A percentile compares a stretch with the other conserved stretches of the same genome.
These are phyloP conservation scores for Auricularia sp. DNA, from an alignment of 768 basidiomycete genomes.

Conservation along the genomic window DNA sequence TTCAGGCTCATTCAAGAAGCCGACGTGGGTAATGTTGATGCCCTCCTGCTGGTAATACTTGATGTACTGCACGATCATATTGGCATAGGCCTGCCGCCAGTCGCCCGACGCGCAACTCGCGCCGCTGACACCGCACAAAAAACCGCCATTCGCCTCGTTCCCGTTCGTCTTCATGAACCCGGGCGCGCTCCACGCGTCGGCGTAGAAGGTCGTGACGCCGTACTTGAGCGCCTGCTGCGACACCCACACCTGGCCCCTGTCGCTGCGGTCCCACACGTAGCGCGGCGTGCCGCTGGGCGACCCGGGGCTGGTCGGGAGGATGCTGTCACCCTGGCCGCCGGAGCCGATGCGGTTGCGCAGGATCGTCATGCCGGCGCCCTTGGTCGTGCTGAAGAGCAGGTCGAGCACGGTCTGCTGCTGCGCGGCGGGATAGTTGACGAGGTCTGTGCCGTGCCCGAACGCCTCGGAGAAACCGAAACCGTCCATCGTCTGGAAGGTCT, in stretches of 20 bases:
- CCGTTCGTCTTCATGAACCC: constrained; percentile 12
- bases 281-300: constrained; percentile 2
- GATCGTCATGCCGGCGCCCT: constrained; percentile 6
- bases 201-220: constrained; percentile 8
- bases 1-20: constrained; percentile 10
- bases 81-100: constrained; percentile 10
- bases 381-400: constrained; percentile 6
- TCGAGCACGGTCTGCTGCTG: constrained; percentile 6
- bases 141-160: constrained; percentile 4
- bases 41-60: constrained; percentile 7
- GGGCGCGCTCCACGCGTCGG: constrained; percentile 10
- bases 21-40: constrained; percentile 6
- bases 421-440: background rate
- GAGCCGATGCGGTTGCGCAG: constrained; percentile 8
- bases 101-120: constrained; percentile 9
- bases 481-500: constrained; percentile 5
- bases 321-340: background rate
- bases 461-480: constrained; percentile 7
- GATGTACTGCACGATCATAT: constrained; percentile 10
- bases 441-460: constrained; percentile 6
- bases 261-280: constrained; percentile 6
- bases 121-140: constrained; percentile 8
- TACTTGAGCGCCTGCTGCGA: constrained; percentile 4
- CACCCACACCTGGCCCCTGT: constrained; percentile 8
- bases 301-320: constrained; percentile 2